These are phyloP conservation scores for Saccharomycopsis guyanensis DNA, from an alignment of 805 yeast species.

Conservation along the genomic window DNA sequence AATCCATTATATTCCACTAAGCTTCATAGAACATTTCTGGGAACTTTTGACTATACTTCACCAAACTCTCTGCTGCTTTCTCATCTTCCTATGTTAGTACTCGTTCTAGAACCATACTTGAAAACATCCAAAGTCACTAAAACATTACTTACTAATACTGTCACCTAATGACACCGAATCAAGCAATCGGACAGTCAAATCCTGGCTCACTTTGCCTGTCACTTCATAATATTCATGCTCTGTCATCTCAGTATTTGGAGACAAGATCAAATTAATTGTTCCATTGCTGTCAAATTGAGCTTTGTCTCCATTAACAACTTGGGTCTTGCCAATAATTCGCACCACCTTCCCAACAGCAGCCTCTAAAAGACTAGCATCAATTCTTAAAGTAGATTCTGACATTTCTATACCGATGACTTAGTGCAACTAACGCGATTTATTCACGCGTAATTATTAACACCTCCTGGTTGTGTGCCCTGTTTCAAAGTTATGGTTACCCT, in stretches of 20 bases:
- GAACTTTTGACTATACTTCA: conserved; percentile 17
- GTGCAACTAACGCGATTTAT: too few species aligned
- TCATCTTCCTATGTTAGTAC: conserved; percentile 13
- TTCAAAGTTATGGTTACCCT: too few species aligned
- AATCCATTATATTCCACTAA: too few species aligned
- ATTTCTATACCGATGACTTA: neutral
- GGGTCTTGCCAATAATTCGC: conserved; percentile 16
- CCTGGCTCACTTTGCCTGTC: conserved; percentile 10
- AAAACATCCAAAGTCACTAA: too few species aligned
- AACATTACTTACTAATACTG: too few species aligned
- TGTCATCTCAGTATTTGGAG: conserved; percentile 11
- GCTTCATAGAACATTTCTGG: conserved; percentile 17
- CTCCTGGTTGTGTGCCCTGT: too few species aligned
- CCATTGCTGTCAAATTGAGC: conserved; percentile 15
- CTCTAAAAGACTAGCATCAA: conserved; percentile 11
- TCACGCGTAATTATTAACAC: too few species aligned
- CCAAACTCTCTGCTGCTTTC: conserved; percentile 17
- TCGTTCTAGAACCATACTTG: too few species aligned
- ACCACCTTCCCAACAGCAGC: conserved; percentile 9
- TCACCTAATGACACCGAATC: conserved; percentile 12
- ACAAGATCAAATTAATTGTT: conserved; percentile 8
- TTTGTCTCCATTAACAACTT: conserved; percentile 4
- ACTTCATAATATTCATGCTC: conserved; percentile 17
- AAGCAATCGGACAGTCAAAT: conserved; percentile 6
- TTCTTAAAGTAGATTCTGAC: conserved; percentile 17